These are phyloP conservation scores for Lasiodiplodia citricola DNA, from an alignment of 2,329 filamentous ascomycete genomes.

Conservation along the genomic window DNA sequence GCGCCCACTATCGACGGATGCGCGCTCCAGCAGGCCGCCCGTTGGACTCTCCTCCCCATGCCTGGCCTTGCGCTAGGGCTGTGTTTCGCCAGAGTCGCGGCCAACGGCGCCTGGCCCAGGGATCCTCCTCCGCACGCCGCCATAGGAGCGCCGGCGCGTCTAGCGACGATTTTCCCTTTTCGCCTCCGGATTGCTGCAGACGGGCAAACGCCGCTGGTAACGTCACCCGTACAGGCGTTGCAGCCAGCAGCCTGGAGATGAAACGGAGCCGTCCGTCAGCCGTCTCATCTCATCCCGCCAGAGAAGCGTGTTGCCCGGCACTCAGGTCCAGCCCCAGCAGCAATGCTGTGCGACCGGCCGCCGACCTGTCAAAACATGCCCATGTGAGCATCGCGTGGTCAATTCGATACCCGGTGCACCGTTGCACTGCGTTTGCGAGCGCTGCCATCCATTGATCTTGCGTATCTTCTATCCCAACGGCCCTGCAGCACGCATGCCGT, in stretches of 20 bases:
- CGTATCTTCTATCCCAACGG: conserved; percentile 21
- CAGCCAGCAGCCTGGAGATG: conserved; percentile 13
- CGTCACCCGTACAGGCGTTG: neutral
- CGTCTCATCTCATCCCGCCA: conserved; percentile 9
- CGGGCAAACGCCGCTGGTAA: too few relatives aligned
- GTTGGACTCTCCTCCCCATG: conserved; percentile 1
- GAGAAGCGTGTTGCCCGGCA: conserved; percentile 12
- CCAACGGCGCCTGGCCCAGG: conserved; percentile 5
- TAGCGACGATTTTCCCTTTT: too few relatives aligned
- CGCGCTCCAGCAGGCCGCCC: neutral
- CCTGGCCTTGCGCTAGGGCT: conserved; percentile 21
- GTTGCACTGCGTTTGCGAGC: conserved; percentile 17
- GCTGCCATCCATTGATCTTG: conserved; percentile 21
- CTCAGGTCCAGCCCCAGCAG: conserved; percentile 16
- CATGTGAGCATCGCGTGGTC: conserved; percentile 24
- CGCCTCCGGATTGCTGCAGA: neutral
- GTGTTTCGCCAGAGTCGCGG: conserved; percentile 14
- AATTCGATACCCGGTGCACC: conserved; percentile 12
- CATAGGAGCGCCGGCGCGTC: neutral
- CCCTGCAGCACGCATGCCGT: conserved; percentile 17
- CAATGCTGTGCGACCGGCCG: conserved; percentile 7
- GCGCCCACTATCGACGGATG: conserved; percentile 5
- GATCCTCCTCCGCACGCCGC: neutral
- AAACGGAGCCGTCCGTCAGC: conserved; percentile 16
- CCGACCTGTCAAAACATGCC: conserved; percentile 22